These are phyloP conservation scores for Leccinum subgranulosum DNA, from an alignment of 768 basidiomycete species.

Conservation along the genomic window DNA sequence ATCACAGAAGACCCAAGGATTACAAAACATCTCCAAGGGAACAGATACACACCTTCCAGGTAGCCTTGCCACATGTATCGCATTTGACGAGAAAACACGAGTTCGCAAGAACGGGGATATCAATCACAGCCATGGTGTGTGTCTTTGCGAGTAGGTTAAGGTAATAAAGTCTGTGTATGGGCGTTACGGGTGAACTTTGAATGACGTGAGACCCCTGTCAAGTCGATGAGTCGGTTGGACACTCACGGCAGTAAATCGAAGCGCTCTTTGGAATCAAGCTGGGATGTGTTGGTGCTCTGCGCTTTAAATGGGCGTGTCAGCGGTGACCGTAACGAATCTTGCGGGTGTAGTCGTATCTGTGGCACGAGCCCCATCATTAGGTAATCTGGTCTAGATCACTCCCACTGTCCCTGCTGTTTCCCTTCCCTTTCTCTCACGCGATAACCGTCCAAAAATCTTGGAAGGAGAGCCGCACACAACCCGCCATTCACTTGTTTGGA, in stretches of 20 bases:
- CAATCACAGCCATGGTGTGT: slow-evolving; percentile 22
- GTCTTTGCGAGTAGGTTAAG: slow-evolving; percentile 28
- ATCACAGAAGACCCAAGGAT: slow-evolving; percentile 14
- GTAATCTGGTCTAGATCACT: not conserved
- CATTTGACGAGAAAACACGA: slow-evolving; percentile 58
- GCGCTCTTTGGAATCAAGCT: not conserved
- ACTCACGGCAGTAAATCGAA: not conserved
- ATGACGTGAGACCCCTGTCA: slow-evolving; percentile 19
- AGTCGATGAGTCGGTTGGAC: slow-evolving; percentile 2
- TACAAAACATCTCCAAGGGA: slow-evolving; percentile 25
- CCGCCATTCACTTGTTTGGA: slow-evolving; percentile 59
- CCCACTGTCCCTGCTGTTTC: not conserved
- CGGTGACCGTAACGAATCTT: not conserved
- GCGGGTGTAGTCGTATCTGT: not conserved
- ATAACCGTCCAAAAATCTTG: slow-evolving; percentile 42
- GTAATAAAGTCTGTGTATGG: slow-evolving; percentile 30
- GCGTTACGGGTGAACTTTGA: slow-evolving; percentile 12
- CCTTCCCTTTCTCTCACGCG: slow-evolving; percentile 15
- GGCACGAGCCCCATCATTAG: not conserved
- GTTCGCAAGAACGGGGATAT: slow-evolving; percentile 41
- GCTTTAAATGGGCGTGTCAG: not conserved
- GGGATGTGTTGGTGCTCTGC: not conserved
- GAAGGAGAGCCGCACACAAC: slow-evolving; percentile 74
- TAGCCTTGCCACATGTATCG: slow-evolving; percentile 61
- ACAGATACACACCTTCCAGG: slow-evolving; percentile 57